phyloP scores from a whole-genome alignment of 2,329 filamentous ascomycete genomes.

The Aspergillus brunneoviolaceus region DNA sequence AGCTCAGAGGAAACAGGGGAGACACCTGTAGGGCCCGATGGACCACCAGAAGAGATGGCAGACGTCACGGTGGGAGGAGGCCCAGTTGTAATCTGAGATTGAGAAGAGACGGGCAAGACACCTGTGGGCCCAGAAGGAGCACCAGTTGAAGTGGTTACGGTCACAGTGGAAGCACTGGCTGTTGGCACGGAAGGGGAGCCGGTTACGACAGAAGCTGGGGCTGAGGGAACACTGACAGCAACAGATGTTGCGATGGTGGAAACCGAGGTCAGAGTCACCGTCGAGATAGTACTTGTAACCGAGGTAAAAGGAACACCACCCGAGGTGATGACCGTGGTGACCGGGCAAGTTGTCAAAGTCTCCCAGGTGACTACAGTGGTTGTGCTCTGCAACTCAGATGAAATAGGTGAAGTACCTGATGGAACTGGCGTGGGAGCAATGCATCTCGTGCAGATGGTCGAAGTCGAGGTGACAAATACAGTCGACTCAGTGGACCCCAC shows the following conservation, averaged over 20 bases:
- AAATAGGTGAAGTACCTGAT: neutral
- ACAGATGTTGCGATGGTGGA: conserved; percentile 9
- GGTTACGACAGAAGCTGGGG: neutral
- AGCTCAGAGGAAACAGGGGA: conserved; percentile 1
- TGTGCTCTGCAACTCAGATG: neutral
- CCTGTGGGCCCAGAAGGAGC: neutral
- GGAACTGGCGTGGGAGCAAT: conserved; percentile 2
- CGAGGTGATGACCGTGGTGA: conserved; percentile 13
- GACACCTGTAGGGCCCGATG: neutral
- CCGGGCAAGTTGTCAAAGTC: conserved; percentile 14
- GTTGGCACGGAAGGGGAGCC: neutral
- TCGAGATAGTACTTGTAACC: conserved; percentile 12
- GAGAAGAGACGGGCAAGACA: neutral
- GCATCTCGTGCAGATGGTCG: conserved; percentile 1
- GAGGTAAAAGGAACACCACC: conserved; percentile 6
- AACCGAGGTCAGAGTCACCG: conserved; percentile 10
- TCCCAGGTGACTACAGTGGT: conserved; percentile 19
- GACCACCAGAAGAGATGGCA: neutral
- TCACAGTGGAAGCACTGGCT: neutral
- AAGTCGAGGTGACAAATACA: conserved; percentile 7
- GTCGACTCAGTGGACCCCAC: conserved; percentile 13
- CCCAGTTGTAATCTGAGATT: neutral
- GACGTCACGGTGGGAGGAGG: neutral
- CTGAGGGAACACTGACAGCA: conserved; percentile 1
- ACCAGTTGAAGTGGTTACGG: neutral